Evolutionary conservation across 164 flowering plant genomes (phyloP), one percentile per base, ranked within the genome.

Genomic region (grape (Vitis vinifera)): DNA sequence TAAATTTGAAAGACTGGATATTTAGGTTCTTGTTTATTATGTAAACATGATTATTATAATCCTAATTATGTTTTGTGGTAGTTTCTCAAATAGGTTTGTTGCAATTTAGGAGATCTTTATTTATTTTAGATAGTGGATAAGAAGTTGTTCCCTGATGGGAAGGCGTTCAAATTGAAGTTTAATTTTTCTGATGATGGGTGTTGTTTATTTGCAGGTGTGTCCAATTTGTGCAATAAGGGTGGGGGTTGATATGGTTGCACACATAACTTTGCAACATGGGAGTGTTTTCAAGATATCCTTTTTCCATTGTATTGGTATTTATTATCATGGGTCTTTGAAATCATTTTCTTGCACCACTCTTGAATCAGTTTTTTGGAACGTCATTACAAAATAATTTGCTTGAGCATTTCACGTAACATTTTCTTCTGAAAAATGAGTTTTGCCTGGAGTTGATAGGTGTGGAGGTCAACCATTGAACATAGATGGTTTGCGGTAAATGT

Each of bases 251-350:
- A 89, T 89, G 94, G 91, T 89, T 67, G 91, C 84, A 4, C 94
- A 89, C 69, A 87, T 89, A 59, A 87, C 91, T 12, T 71, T 83
- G 66, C 91, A 89, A 52, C 94, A 89, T 71, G 94, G 88, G 63
- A 83, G 75, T 68, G 75, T 86, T 17, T 87, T 88, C 62, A 89
- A 87, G 82, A 87, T 89, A 89, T 89, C 94, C 94, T 88, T 86
- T 77, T 73, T n/a, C 10, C 19, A 37, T 44, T 57, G 56, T 14
- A 9, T 53, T 51, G 8, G 9, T 30, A 55, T 48, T 27, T 55
- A 29, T 50, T 5, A 13, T 44, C 2, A 16, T 51, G 27, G 3
- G 44, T 37, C 44, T 37, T 37, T 37, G 44, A 37, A 3, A 3
- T 37, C 44, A 37, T 37, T 37, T 37, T 37, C 6, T 37, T 37